phyloP scores from a whole-genome alignment of 768 basidiomycete genomes.

The Hygrophorus pudorinus region DNA sequence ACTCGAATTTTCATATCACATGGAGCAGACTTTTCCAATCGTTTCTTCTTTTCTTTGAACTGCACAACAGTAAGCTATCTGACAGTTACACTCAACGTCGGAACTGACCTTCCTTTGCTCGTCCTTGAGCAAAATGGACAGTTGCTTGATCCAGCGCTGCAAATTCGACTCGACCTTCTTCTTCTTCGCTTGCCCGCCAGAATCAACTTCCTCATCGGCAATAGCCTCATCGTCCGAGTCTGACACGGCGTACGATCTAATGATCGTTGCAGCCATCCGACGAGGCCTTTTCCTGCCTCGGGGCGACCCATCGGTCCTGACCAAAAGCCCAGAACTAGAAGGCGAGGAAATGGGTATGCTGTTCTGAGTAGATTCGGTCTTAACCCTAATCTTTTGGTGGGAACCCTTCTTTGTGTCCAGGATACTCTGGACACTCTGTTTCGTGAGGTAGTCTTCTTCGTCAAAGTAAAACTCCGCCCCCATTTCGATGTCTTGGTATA shows the following conservation, averaged over 20 bases:
- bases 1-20: constrained; percentile 41
- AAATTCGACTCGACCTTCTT: constrained; percentile 32
- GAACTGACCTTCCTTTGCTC: constrained; percentile 59
- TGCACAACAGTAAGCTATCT: constrained; percentile 17
- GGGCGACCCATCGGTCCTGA: neutral
- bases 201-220: constrained; percentile 25
- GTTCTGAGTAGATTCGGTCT: constrained; percentile 29
- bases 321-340: constrained; percentile 15
- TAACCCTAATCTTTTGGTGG: constrained; percentile 25
- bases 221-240: constrained; percentile 65
- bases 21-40: constrained; percentile 32
- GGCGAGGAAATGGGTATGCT: constrained; percentile 18
- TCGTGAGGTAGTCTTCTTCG: constrained; percentile 57
- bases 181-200: constrained; percentile 23
- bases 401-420: constrained; percentile 10
- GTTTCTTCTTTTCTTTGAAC: constrained; percentile 58
- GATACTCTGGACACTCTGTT: constrained; percentile 5
- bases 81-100: neutral
- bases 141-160: constrained; percentile 62
- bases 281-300: constrained; percentile 46
- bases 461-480: constrained; percentile 62
- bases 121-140: constrained; percentile 46
- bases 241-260: constrained; percentile 54
- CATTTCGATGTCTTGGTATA: constrained; percentile 52
- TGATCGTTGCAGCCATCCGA: constrained; percentile 38